phyloP scores from a whole-genome alignment of 176 grass and related monocot species.

The Aechmea fasciata region DNA sequence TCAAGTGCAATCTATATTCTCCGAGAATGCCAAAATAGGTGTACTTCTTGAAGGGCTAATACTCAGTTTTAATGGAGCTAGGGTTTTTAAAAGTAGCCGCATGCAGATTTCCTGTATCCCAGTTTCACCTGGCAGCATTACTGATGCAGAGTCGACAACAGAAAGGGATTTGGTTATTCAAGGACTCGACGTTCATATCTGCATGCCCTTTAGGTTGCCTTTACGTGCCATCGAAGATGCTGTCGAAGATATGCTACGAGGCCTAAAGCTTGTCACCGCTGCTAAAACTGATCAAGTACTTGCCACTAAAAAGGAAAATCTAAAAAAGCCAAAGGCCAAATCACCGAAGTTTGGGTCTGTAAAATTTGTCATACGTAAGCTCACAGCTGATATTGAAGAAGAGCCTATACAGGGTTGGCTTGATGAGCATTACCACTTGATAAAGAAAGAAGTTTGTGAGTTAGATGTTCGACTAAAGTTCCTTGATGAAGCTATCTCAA shows the following conservation, averaged over 20 bases:
- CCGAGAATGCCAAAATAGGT: slow-evolving; percentile 96
- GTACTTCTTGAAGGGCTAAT: slow-evolving; percentile 80
- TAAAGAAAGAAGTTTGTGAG: slow-evolving; percentile 77
- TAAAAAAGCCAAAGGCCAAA: slow-evolving; percentile 45
- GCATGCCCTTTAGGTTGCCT: slow-evolving; percentile 85
- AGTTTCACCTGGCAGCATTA: slow-evolving; percentile 30
- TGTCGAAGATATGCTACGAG: slow-evolving; percentile 86
- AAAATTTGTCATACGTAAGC: slow-evolving; percentile 74
- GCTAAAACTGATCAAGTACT: slow-evolving; percentile 58
- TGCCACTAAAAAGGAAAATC: slow-evolving; percentile 55
- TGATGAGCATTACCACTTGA: slow-evolving; percentile 95
- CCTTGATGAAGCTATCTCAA: slow-evolving; percentile 62
- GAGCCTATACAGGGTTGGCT: slow-evolving; percentile 97
- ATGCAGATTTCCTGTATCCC: slow-evolving; percentile 91
- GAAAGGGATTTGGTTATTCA: slow-evolving; percentile 89
- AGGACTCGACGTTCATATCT: slow-evolving; percentile 87
- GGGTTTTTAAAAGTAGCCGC: slow-evolving; percentile 83
- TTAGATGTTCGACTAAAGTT: slow-evolving; percentile 69
- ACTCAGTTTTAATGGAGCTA: slow-evolving; percentile 77
- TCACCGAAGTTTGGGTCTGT: slow-evolving; percentile 75
- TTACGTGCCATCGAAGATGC: slow-evolving; percentile 97
- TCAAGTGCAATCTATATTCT: slow-evolving; percentile 89
- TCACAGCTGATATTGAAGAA: slow-evolving; percentile 92
- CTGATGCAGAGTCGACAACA: slow-evolving; percentile 44
- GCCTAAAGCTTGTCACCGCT: slow-evolving; percentile 73